A percentile compares a stretch with the other conserved stretches of the same genome.
Evolutionary conservation across 2,329 filamentous ascomycete species (phyloP).

Genomic region (Chaetomium globosum): DNA sequence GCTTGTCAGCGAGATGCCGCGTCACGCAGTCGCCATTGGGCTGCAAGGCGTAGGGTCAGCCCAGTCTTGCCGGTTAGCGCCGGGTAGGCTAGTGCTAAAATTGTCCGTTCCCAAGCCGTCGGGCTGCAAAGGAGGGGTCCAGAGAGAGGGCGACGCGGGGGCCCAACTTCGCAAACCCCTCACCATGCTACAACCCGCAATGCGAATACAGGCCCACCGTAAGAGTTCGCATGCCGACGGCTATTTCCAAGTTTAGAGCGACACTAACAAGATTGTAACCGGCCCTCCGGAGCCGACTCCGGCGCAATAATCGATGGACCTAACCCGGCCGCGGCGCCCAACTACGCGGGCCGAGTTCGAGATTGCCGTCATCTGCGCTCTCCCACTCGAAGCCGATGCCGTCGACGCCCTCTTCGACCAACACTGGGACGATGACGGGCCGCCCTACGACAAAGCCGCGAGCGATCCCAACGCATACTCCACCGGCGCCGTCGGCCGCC

Average conservation of each 20-base stretch:
- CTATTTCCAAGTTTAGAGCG: no score
- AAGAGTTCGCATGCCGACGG: background rate
- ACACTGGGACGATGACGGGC: conserved; percentile 21
- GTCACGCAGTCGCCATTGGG: no score
- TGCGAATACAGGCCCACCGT: no score
- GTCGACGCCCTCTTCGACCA: conserved; percentile 21
- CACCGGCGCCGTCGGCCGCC: conserved; percentile 15
- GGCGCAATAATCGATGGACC: conserved; percentile 6
- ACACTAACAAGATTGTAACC: background rate
- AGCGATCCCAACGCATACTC: conserved; percentile 19
- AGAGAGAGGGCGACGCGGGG: no score
- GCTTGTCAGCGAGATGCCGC: no score
- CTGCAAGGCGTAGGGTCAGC: no score
- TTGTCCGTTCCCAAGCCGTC: no score
- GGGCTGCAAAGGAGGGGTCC: no score
- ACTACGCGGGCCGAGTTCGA: conserved; percentile 21
- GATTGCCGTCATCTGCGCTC: conserved; percentile 27
- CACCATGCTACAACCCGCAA: no score
- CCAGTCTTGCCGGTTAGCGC: no score
- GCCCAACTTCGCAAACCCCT: no score
- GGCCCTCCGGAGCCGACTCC: conserved; percentile 2
- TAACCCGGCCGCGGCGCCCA: conserved; percentile 15
- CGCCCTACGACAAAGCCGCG: conserved; percentile 19
- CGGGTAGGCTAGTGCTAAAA: no score
- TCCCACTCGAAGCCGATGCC: conserved; percentile 20